A percentile compares a stretch with the other conserved stretches of the same genome.
phyloP scores from a whole-genome alignment of 768 basidiomycete species.

The Agrocybe pediades region DNA sequence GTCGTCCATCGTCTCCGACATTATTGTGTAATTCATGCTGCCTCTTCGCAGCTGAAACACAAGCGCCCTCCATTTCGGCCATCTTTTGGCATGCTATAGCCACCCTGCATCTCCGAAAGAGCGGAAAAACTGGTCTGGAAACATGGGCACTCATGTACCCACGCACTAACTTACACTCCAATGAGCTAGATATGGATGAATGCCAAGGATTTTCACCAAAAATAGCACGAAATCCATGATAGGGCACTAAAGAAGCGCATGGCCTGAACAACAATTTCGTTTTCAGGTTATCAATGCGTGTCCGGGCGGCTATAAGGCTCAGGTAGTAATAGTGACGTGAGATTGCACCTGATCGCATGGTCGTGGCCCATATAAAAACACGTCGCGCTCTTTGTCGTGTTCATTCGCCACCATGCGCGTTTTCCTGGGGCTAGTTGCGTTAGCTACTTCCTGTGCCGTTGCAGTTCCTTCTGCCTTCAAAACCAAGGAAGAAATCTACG shows the following conservation, averaged over 20 bases:
- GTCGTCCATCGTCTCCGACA: too few relatives aligned
- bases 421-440: conserved; percentile 16
- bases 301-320: conserved; percentile 3
- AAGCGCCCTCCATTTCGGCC: background rate
- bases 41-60: background rate
- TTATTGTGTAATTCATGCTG: background rate
- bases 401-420: conserved; percentile 13
- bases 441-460: conserved; percentile 18
- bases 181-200: background rate
- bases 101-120: background rate
- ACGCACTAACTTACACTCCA: background rate
- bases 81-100: background rate
- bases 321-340: conserved; percentile 6
- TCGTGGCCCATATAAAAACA: conserved; percentile 6
- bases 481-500: conserved; percentile 49
- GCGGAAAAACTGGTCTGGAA: background rate
- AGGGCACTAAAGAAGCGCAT: background rate
- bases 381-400: background rate
- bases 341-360: background rate
- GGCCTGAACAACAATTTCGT: background rate
- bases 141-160: background rate
- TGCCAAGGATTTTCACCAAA: background rate
- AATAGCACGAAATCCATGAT: background rate
- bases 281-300: background rate
- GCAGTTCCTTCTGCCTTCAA: conserved; percentile 21